Percentiles rank a stretch among this genome's conserved stretches.
These are phyloP conservation scores for Talaromyces sp. DNA, from an alignment of 2,329 filamentous ascomycete genomes.

Conservation along the genomic window DNA sequence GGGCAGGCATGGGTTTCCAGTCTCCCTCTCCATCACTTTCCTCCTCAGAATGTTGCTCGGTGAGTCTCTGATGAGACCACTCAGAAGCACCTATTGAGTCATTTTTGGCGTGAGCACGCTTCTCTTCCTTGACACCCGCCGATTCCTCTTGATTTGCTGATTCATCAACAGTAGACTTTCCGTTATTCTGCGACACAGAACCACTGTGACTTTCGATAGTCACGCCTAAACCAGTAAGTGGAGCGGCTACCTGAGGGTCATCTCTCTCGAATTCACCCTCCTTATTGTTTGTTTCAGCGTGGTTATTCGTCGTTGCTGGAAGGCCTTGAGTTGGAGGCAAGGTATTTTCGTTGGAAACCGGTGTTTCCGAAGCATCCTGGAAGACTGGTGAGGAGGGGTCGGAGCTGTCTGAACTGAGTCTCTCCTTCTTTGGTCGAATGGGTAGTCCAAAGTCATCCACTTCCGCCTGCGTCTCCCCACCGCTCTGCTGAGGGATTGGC, in stretches of 20 bases:
- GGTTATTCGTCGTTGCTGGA: background rate
- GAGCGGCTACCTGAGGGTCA: conserved; percentile 1
- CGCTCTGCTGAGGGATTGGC: background rate
- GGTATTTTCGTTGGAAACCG: background rate
- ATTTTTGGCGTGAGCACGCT: conserved; percentile 20
- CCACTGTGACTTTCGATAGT: background rate
- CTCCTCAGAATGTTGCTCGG: conserved; percentile 44
- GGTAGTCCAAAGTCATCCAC: conserved; percentile 39
- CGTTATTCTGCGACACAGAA: background rate
- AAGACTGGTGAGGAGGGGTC: conserved; percentile 17
- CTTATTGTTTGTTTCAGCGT: background rate
- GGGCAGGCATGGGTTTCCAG: conserved; percentile 94
- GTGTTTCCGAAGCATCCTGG: conserved; percentile 20
- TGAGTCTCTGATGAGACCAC: conserved; percentile 83
- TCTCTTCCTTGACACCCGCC: conserved; percentile 14
- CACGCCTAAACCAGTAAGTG: conserved; percentile 8
- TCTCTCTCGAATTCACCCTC: background rate
- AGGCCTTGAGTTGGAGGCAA: background rate
- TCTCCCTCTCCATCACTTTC: conserved; percentile 59
- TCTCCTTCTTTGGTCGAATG: conserved; percentile 25
- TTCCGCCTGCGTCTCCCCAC: conserved; percentile 14
- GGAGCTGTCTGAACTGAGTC: conserved; percentile 15
- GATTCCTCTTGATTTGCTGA: conserved; percentile 9
- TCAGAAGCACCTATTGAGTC: conserved; percentile 56
- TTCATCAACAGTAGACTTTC: background rate